phyloP scores from a whole-genome alignment of 148 eudicot species.

The Diospyros lotus region DNA sequence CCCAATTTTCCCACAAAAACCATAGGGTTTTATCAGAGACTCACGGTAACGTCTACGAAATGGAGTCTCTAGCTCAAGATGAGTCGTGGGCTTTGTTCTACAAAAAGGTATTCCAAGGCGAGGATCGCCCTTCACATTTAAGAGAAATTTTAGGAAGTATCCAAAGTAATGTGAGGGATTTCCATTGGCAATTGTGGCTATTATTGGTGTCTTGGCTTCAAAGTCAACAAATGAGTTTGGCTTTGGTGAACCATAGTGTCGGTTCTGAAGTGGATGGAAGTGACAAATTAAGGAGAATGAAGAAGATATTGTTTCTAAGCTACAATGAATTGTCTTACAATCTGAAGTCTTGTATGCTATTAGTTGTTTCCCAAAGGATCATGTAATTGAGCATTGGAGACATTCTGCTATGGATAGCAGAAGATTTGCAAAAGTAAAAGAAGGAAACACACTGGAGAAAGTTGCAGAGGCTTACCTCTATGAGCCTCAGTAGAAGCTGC shows the following conservation, averaged over 20 bases:
- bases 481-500: slow-evolving; percentile 1
- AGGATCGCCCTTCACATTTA: not conserved
- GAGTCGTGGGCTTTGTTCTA: slow-evolving; percentile 15
- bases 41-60: not conserved
- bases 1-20: too few relatives aligned
- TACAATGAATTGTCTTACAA: slow-evolving; percentile 11
- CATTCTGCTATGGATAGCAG: slow-evolving; percentile 19
- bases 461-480: not conserved
- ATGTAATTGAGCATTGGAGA: not conserved
- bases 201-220: not conserved
- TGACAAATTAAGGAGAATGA: not conserved
- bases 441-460: slow-evolving; percentile 1
- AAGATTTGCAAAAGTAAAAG: not conserved
- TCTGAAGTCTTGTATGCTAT: slow-evolving; percentile 18
- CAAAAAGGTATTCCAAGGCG: not conserved
- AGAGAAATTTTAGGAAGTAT: not conserved
- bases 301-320: slow-evolving; percentile 8
- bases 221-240: slow-evolving; percentile 9
- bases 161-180: not conserved
- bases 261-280: slow-evolving; percentile 1
- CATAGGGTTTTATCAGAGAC: not conserved
- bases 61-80: not conserved
- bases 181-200: not conserved
- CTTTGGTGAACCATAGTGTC: not conserved
- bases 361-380: slow-evolving; percentile 18